Conservation (phyloP, 768 basidiomycete genomes). For the Galerina sulciceps region DNA sequence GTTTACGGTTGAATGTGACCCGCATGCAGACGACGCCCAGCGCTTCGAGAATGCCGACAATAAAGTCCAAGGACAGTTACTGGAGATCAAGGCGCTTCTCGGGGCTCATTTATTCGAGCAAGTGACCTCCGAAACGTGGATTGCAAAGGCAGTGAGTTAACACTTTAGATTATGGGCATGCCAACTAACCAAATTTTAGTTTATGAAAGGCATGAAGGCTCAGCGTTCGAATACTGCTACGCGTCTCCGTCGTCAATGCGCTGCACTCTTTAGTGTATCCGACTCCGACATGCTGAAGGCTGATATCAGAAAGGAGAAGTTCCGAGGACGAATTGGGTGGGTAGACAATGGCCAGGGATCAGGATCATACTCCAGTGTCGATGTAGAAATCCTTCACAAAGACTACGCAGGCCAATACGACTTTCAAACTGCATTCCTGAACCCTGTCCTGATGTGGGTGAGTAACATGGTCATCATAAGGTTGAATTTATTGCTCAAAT, state of each 20-base stretch:
- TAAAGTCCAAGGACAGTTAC: conserved; percentile 15
- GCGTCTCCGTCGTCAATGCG: conserved; percentile 15
- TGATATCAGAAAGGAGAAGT: conserved; percentile 15
- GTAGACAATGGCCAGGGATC: neutral
- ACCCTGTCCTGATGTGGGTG: neutral
- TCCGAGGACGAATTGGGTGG: conserved; percentile 20
- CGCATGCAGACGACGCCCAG: neutral
- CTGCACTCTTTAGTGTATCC: conserved; percentile 9
- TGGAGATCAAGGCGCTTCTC: conserved; percentile 1
- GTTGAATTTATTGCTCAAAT: neutral
- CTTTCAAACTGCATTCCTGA: conserved; percentile 15
- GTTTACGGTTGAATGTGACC: neutral
- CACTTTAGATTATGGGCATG: neutral
- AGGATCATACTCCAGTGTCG: conserved; percentile 18
- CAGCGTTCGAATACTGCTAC: conserved; percentile 19
- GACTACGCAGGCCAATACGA: conserved; percentile 9
- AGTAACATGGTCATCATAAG: neutral
- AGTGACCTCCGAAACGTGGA: too few relatives aligned
- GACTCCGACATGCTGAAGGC: conserved; percentile 13
- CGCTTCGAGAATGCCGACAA: conserved; percentile 13
- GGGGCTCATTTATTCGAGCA: too few relatives aligned
- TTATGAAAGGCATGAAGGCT: conserved; percentile 14
- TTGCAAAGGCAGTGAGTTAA: too few relatives aligned
- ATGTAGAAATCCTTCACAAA: conserved; percentile 21
- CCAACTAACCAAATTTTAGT: conserved; percentile 10